A percentile compares a stretch with the other conserved stretches of the same genome.
Conservation (phyloP, 169 alveolate genomes). For the Theileria orientalis region DNA sequence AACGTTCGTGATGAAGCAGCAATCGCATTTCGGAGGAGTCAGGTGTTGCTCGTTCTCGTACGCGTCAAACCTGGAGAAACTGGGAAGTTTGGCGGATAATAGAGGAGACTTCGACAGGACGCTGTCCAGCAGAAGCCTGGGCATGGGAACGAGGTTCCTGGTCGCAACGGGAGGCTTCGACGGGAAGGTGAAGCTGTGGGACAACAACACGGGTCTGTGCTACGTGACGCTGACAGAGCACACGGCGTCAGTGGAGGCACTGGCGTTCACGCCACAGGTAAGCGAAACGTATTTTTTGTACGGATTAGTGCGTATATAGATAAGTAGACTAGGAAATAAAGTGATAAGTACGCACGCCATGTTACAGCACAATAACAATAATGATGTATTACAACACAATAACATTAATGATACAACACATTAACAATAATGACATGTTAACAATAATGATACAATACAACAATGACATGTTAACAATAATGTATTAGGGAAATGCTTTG, state of each 20-base stretch:
- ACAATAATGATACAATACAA: not conserved
- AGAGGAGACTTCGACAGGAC: slow-evolving; percentile 38
- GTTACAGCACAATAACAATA: not conserved
- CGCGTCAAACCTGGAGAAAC: slow-evolving; percentile 21
- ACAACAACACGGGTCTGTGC: slow-evolving; percentile 90
- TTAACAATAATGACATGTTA: too few species aligned
- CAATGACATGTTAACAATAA: not conserved
- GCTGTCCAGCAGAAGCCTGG: slow-evolving; percentile 66
- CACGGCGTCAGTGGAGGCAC: slow-evolving; percentile 88
- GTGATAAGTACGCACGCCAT: too few species aligned
- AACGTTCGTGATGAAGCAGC: slow-evolving; percentile 93
- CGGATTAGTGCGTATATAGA: not conserved
- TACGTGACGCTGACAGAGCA: slow-evolving; percentile 95
- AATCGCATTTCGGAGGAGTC: slow-evolving; percentile 84
- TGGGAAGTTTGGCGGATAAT: slow-evolving; percentile 45
- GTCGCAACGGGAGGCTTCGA: slow-evolving; percentile 97
- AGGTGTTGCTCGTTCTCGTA: slow-evolving; percentile 69
- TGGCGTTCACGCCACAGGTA: slow-evolving; percentile 88
- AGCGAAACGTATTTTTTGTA: not conserved
- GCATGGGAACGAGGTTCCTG: slow-evolving; percentile 83
- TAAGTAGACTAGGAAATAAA: too few species aligned
- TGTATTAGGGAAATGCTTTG: slow-evolving; percentile 82
- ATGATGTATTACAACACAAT: not conserved
- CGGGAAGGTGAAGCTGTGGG: slow-evolving; percentile 96
- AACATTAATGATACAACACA: not conserved